Evolutionary conservation across 148 eudicot genomes (phyloP).

Genomic region (Diospyros kaki): DNA sequence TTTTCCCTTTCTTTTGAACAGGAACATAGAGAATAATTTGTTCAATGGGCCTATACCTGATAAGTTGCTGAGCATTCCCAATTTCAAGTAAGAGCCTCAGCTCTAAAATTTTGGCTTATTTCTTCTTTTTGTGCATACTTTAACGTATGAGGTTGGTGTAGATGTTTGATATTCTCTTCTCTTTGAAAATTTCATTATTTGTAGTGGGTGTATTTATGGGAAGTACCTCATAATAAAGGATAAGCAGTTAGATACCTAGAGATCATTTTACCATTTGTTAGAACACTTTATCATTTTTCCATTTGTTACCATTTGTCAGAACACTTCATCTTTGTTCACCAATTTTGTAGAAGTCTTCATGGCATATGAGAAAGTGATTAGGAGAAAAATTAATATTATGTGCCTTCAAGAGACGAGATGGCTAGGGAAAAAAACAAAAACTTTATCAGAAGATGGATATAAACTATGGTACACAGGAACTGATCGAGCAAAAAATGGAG

Average conservation of each 20-base stretch:
- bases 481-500: too few species aligned
- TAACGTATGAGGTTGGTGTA: not conserved
- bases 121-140: slow-evolving; percentile 1
- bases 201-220: not conserved
- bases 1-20: slow-evolving; percentile 24
- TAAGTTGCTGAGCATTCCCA: slow-evolving; percentile 62
- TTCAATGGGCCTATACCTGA: slow-evolving; percentile 81
- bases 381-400: too few species aligned
- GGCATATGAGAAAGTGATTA: not conserved
- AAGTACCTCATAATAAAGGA: not conserved
- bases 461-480: too few species aligned
- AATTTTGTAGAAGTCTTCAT: not conserved
- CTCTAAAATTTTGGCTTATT: too few species aligned
- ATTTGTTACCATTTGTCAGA: too few species aligned
- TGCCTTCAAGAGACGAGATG: too few species aligned
- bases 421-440: too few species aligned
- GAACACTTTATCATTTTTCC: too few species aligned
- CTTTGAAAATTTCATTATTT: not conserved
- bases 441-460: too few species aligned
- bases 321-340: too few species aligned
- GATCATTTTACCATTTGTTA: not conserved
- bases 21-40: slow-evolving; percentile 70
- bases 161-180: not conserved
- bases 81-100: slow-evolving; percentile 54
- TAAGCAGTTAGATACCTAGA: not conserved